phyloP scores from a whole-genome alignment of 129 eudicot species.

The Tanacetum coccineum region DNA sequence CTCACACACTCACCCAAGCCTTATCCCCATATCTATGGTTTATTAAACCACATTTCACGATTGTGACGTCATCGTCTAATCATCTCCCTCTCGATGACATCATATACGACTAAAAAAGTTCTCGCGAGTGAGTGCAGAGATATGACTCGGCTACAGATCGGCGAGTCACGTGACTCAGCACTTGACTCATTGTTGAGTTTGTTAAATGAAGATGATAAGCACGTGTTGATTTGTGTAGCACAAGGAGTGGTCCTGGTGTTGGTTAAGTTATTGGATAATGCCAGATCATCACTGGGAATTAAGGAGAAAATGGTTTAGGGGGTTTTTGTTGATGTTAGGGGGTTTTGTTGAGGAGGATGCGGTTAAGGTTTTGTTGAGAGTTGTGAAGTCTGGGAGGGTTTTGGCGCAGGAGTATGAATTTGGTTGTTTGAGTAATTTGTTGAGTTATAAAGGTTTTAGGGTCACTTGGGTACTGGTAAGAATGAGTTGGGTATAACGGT shows the following conservation, averaged over 20 bases:
- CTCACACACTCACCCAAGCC: constrained; percentile 47
- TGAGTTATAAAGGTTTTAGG: no score
- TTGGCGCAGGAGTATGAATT: constrained; percentile 71
- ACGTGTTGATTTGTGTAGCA: constrained; percentile 72
- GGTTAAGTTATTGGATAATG: constrained; percentile 57
- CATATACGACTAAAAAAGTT: constrained; percentile 27
- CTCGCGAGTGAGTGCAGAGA: constrained; percentile 56
- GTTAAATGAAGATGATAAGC: constrained; percentile 68
- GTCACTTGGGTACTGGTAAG: no score
- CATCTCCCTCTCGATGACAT: constrained; percentile 40
- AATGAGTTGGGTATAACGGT: no score
- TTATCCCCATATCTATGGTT: no score
- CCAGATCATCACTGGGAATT: constrained; percentile 48
- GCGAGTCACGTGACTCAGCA: constrained; percentile 66
- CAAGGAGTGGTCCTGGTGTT: constrained; percentile 84
- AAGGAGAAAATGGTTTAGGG: constrained; percentile 66
- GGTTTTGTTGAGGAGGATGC: constrained; percentile 74
- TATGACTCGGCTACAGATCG: constrained; percentile 88
- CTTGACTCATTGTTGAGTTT: constrained; percentile 52
- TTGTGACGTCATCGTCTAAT: constrained; percentile 50
- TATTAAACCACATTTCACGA: constrained; percentile 48
- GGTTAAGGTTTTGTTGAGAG: constrained; percentile 38
- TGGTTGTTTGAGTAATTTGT: constrained; percentile 74
- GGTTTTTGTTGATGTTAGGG: constrained; percentile 56
- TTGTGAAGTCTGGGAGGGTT: constrained; percentile 62